A percentile compares a stretch with the other conserved stretches of the same genome.
These are phyloP conservation scores for Solanum virginianum DNA, from an alignment of 257 asterid genomes.

Conservation along the genomic window DNA sequence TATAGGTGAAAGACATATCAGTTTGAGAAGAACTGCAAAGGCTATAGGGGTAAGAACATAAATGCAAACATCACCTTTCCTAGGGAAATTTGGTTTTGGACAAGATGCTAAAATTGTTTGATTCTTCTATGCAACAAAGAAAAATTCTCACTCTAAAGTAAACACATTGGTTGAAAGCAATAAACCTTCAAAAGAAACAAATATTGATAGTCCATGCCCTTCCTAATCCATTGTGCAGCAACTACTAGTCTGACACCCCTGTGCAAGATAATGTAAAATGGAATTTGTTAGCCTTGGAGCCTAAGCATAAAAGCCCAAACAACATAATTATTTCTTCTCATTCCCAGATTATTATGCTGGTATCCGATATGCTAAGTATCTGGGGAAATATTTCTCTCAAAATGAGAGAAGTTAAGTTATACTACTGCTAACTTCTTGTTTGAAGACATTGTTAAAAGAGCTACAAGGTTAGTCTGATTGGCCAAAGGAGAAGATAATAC, in stretches of 20 bases:
- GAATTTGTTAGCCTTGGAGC: constrained; percentile 3
- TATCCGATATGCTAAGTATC: constrained; percentile 41
- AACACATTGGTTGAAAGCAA: constrained; percentile 11
- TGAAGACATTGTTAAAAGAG: constrained; percentile 34
- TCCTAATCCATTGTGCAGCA: constrained; percentile 1
- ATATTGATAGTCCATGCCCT: not conserved
- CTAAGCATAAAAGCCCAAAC: not conserved
- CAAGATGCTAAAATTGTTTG: constrained; percentile 30
- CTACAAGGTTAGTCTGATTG: constrained; percentile 48
- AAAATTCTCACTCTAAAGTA: constrained; percentile 26
- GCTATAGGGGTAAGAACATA: too few species aligned
- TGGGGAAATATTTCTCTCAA: constrained; percentile 27
- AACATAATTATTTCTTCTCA: constrained; percentile 7
- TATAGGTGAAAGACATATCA: constrained; percentile 51
- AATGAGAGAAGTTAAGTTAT: constrained; percentile 44
- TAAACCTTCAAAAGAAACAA: constrained; percentile 15
- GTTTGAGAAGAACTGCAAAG: constrained; percentile 30
- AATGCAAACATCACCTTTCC: too few species aligned
- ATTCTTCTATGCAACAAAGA: constrained; percentile 23
- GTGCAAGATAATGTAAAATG: constrained; percentile 18
- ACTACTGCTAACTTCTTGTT: constrained; percentile 23
- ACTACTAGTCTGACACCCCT: not conserved
- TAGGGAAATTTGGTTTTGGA: not conserved
- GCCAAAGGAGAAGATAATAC: constrained; percentile 66
- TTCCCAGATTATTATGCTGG: constrained; percentile 26